Conservation (phyloP, 1,284 basidiomycete genomes). For the Amylostereum chailletii region DNA sequence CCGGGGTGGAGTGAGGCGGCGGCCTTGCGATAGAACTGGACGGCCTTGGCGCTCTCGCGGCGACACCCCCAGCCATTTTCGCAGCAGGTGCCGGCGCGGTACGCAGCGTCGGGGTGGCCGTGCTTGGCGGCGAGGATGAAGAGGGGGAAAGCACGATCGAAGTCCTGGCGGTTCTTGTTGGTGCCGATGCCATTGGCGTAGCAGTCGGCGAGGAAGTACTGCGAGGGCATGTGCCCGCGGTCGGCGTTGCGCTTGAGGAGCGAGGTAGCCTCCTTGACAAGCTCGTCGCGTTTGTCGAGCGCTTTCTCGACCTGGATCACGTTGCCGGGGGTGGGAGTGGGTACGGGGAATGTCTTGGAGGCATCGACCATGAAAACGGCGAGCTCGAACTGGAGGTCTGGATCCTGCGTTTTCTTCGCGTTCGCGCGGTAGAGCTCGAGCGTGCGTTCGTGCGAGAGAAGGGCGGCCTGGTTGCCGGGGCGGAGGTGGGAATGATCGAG, state of each 20-base stretch:
- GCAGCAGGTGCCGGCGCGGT: constrained; percentile 94
- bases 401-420: constrained; percentile 98
- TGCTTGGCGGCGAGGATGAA: constrained; percentile 97
- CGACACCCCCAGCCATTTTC: constrained; percentile 99
- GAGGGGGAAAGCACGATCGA: constrained; percentile 92
- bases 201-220: constrained; percentile 97
- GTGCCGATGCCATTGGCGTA: constrained; percentile 97
- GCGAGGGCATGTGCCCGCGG: constrained; percentile 87
- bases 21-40: constrained; percentile 92
- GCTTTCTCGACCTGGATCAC: constrained; percentile 76
- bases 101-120: constrained; percentile 94
- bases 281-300: constrained; percentile 75
- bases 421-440: constrained; percentile 95
- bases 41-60: constrained; percentile 84
- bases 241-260: constrained; percentile 89
- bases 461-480: constrained; percentile 86
- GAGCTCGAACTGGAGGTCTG: constrained; percentile 96
- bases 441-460: constrained; percentile 91
- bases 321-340: constrained; percentile 54
- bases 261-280: constrained; percentile 78
- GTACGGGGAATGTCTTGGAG: constrained; percentile 78
- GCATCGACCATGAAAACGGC: constrained; percentile 99
- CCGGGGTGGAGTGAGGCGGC: constrained; percentile 88
- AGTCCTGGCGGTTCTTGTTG: constrained; percentile 83
- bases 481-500: constrained; percentile 92